Base-by-base conservation (phyloP, 1,139 yeast species). In the Groenewaldozyma sp. region DNA sequence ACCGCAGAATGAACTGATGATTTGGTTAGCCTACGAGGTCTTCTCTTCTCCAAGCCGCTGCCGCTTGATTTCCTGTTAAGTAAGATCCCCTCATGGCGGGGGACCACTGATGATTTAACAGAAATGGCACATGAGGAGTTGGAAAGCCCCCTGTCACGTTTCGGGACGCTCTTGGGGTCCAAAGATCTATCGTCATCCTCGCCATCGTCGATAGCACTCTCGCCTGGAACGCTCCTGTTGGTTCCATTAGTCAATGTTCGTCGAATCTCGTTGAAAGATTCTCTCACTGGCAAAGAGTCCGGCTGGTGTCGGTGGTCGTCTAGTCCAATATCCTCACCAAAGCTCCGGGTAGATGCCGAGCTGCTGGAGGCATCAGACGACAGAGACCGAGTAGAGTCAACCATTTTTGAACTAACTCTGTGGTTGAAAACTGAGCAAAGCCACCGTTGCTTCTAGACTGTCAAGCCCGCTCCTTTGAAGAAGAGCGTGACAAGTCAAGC, bases 291-390 rank as follows among this genome's bases (percentile, higher is more conserved):
- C 14, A 57, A 41, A 18, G 60, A 52, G 28, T 52, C 55, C 10
- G 61, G 59, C 44, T 58, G 60, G 41, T 51, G 44, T 26, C 60
- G 49, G 45, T 58, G 62, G 40, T 56, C 63, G 38, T 58, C 40
- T 28, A 59, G 46, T 19, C 42, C 44, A 20, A 42, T 34, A 13
- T 36, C 43, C 26, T 22, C 26, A 11, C 26, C 26, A 7, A 22
- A 22, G 26, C 26, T 22, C 26, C 7, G 11, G 11, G 26, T 7
- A 7, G 26, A 22, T 7, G 10, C 11, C 10, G 26, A 22, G 11
- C 10, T 22, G 26, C 26, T 22, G 11, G 26, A 11, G 11, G 11
- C 26, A 22, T 7, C 11, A 7, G 26, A 22, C 26, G n/a, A n/a
- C n/a, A n/a, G n/a, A n/a, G n/a, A n/a, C n/a, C n/a, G n/a, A n/a